Evolutionary conservation across 2,329 filamentous ascomycete species (phyloP).

Genomic region (Aureobasidium lini): DNA sequence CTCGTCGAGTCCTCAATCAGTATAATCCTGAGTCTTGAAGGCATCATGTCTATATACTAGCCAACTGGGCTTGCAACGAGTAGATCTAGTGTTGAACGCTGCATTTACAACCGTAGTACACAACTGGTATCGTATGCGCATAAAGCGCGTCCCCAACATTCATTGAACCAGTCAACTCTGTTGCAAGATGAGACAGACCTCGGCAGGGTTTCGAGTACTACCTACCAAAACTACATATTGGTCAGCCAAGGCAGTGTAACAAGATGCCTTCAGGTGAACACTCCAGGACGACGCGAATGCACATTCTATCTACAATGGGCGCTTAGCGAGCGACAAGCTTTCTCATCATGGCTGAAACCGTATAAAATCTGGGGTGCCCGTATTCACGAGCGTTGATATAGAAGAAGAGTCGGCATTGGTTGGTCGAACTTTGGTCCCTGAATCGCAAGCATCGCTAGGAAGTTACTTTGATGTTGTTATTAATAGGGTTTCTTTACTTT

Average conservation of each 20-base stretch:
- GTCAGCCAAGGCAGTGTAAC: not conserved
- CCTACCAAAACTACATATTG: not conserved
- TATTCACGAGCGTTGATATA: not conserved
- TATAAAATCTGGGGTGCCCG: not conserved
- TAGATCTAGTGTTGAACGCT: too few species aligned
- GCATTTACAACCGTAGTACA: too few species aligned
- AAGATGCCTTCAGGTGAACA: not conserved
- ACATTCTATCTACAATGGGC: not conserved
- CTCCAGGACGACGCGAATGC: not conserved
- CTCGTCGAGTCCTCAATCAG: too few species aligned
- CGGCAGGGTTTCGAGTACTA: not conserved
- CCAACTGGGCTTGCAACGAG: too few species aligned
- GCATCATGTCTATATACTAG: too few species aligned
- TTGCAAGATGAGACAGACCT: not conserved
- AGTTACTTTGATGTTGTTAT: too few species aligned
- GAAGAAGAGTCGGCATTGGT: not conserved
- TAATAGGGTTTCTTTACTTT: too few species aligned
- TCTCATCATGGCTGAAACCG: not conserved
- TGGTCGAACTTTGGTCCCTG: not conserved
- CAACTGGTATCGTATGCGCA: too few species aligned
- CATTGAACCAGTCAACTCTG: not conserved
- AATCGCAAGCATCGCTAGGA: too few species aligned
- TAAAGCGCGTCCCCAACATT: too few species aligned
- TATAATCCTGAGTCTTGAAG: too few species aligned
- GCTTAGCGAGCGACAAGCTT: not conserved